phyloP scores from a whole-genome alignment of 1,284 basidiomycete species.

The Pseudozyma thailandica region DNA sequence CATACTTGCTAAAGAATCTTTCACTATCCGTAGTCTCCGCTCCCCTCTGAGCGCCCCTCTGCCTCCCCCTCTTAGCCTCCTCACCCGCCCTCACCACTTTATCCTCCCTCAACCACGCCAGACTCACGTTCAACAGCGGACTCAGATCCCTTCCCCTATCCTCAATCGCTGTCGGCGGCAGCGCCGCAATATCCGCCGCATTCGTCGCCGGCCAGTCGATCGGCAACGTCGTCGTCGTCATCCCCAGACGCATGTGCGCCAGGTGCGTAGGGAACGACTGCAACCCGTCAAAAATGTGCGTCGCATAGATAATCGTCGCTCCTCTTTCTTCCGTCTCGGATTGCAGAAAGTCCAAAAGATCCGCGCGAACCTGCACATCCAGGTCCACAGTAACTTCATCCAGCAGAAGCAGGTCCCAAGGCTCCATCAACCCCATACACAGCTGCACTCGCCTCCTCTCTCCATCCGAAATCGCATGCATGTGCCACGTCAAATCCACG shows the following conservation, averaged over 20 bases:
- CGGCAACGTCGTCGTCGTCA: constrained; percentile 48
- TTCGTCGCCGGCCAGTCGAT: constrained; percentile 60
- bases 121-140: constrained; percentile 57
- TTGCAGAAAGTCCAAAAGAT: constrained; percentile 87
- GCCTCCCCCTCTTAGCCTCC: constrained; percentile 48
- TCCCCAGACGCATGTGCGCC: constrained; percentile 64
- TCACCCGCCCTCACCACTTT: constrained; percentile 50
- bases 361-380: constrained; percentile 94
- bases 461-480: constrained; percentile 93
- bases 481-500: constrained; percentile 80
- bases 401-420: constrained; percentile 91
- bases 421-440: constrained; percentile 94
- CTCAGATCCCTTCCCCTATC: constrained; percentile 30
- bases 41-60: constrained; percentile 49
- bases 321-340: constrained; percentile 82
- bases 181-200: constrained; percentile 32
- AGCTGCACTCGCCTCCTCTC: constrained; percentile 93
- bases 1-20: constrained; percentile 64
- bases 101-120: constrained; percentile 65
- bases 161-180: constrained; percentile 13
- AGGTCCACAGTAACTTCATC: constrained; percentile 99
- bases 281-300: constrained; percentile 67
- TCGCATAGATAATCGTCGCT: constrained; percentile 86
- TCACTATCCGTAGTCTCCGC: constrained; percentile 62
- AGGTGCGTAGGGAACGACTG: constrained; percentile 66